Evolutionary conservation across 2,329 filamentous ascomycete genomes (phyloP).

Genomic region (Botrytis porri): DNA sequence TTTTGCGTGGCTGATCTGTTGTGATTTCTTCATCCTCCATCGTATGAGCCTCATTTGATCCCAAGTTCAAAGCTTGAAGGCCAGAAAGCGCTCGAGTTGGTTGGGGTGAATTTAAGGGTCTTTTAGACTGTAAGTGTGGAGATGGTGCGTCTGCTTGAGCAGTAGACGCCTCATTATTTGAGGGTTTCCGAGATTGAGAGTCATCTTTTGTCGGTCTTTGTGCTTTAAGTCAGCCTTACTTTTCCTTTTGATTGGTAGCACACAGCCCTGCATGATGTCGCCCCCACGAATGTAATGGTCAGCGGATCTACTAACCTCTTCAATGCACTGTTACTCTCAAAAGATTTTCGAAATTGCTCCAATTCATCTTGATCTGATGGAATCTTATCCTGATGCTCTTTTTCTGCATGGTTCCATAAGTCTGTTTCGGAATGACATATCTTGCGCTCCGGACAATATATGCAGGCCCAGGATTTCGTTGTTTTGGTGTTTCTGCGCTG

Average conservation of each 20-base stretch:
- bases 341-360: constrained; percentile 20
- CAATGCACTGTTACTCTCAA: constrained; percentile 20
- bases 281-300: background rate
- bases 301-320: constrained; percentile 22
- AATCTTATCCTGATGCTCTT: constrained; percentile 25
- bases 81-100: constrained; percentile 25
- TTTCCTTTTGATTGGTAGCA: background rate
- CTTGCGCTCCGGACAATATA: constrained; percentile 23
- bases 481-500: constrained; percentile 26
- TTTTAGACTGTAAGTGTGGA: constrained; percentile 20
- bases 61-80: constrained; percentile 28
- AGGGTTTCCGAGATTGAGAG: constrained; percentile 21
- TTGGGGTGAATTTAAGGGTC: constrained; percentile 20
- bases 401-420: constrained; percentile 28
- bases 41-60: constrained; percentile 24
- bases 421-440: constrained; percentile 23
- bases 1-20: constrained; percentile 30
- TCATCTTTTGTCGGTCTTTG: constrained; percentile 27
- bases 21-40: constrained; percentile 31
- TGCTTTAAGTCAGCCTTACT: constrained; percentile 24
- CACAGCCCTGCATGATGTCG: background rate
- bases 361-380: constrained; percentile 21
- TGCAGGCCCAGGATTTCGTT: constrained; percentile 28
- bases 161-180: constrained; percentile 17
- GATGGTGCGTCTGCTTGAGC: constrained; percentile 21